A percentile compares a stretch with the other conserved stretches of the same genome.
These are phyloP conservation scores for Plenodomus lindquistii DNA, from an alignment of 2,329 filamentous ascomycete genomes.

Conservation along the genomic window DNA sequence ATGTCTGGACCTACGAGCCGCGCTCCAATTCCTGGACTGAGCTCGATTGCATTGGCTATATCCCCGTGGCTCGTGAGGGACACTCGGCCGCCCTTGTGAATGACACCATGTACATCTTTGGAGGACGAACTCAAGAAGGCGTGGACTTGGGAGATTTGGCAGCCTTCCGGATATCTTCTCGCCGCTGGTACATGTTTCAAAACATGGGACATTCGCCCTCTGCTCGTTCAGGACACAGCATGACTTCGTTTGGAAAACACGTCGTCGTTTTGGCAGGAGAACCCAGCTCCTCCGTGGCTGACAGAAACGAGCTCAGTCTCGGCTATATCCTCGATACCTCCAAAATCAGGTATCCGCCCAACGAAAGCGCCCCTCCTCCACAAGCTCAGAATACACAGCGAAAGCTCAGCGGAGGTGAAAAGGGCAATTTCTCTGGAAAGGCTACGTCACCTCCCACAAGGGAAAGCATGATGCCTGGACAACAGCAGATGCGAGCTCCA, in stretches of 20 bases:
- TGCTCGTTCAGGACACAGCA: slow-evolving; percentile 91
- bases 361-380: slow-evolving; percentile 58
- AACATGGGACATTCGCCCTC: slow-evolving; percentile 98
- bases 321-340: slow-evolving; percentile 91
- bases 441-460: slow-evolving; percentile 41
- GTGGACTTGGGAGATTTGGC: slow-evolving; percentile 90
- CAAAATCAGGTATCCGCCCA: slow-evolving; percentile 90
- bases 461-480: slow-evolving; percentile 47
- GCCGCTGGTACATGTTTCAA: slow-evolving; percentile 98
- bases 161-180: slow-evolving; percentile 78
- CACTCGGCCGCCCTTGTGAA: slow-evolving; percentile 92
- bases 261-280: slow-evolving; percentile 93
- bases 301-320: slow-evolving; percentile 82
- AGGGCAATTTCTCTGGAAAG: slow-evolving; percentile 46
- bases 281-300: slow-evolving; percentile 81
- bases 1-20: slow-evolving; percentile 96
- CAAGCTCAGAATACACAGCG: slow-evolving; percentile 41
- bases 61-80: slow-evolving; percentile 89
- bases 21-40: slow-evolving; percentile 80
- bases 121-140: slow-evolving; percentile 91
- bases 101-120: slow-evolving; percentile 99
- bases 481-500: slow-evolving; percentile 42
- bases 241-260: slow-evolving; percentile 92
- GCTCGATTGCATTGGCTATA: slow-evolving; percentile 96
- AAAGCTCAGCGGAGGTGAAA: slow-evolving; percentile 54